Conservation (phyloP, 208 protist species). For the Polymyxa betae region DNA sequence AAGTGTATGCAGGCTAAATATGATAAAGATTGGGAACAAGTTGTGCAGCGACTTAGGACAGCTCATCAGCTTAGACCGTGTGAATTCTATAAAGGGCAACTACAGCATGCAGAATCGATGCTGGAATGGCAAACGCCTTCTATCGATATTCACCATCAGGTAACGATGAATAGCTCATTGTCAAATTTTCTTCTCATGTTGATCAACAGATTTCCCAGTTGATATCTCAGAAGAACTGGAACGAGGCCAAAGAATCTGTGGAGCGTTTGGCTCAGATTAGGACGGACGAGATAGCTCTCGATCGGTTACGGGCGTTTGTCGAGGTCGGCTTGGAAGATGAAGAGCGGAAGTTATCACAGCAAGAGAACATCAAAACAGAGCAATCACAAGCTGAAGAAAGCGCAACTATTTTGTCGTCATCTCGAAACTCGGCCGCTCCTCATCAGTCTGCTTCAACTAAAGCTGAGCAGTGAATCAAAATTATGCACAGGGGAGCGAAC, state of each 20-base stretch:
- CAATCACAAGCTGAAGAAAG: too few relatives aligned
- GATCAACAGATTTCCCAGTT: background rate
- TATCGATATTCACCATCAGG: background rate
- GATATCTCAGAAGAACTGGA: background rate
- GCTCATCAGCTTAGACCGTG: background rate
- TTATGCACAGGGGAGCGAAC: too few relatives aligned
- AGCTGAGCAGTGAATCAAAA: too few relatives aligned
- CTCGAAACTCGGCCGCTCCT: too few relatives aligned
- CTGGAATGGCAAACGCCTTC: background rate
- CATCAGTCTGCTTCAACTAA: too few relatives aligned
- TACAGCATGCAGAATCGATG: background rate
- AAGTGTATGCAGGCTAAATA: background rate
- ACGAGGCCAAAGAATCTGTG: background rate
- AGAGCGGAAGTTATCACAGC: too few relatives aligned
- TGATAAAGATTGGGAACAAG: slow-evolving; percentile 7
- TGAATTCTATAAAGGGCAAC: background rate
- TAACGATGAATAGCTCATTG: background rate
- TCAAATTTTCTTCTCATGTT: background rate
- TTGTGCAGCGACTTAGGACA: background rate
- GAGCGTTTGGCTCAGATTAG: background rate
- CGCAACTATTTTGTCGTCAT: too few relatives aligned
- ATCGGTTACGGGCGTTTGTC: background rate
- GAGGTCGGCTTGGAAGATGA: slow-evolving; percentile 8
- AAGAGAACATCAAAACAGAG: too few relatives aligned
- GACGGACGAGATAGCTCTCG: background rate